Base-by-base conservation (phyloP, 2,329 filamentous ascomycete genomes). In the Colletotrichum sp. region DNA sequence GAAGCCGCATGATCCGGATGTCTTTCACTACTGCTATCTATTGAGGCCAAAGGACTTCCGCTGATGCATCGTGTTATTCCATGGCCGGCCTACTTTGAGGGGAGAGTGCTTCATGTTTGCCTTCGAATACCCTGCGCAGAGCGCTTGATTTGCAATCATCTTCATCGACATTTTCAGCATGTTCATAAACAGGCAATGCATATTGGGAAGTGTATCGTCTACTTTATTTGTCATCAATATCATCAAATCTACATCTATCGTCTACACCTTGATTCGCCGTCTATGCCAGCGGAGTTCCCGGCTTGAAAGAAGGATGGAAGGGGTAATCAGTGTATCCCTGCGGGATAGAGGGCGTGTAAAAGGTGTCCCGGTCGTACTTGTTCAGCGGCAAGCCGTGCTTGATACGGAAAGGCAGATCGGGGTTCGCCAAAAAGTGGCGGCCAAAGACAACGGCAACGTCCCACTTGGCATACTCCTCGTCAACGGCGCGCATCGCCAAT, bases 11-110 rank as follows among this genome's bases (percentile, higher is more conserved):
- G 88, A 90, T 76, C 88, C 88, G 12, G 87, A 89, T 21, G 79
- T 89, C 5, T 89, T 81, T 67, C 80, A 88, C 74, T 86, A 83
- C 79, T 88, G 86, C 68, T 89, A 89, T 78, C 78, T 87, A 7
- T 78, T 90, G 52, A 81, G 82, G 4, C 85, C 86, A 18, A 76
- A 67, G 55, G 36, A 8, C 6, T 71, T 60, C 15, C 24, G 39
- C 7, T 57, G 24, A 39, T 12, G 28, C 8, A 39, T 68, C 5
- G 10, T 2, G 16, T 60, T 21, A 10, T 16, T 2, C 1, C n/a
- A 43, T 7, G n/a, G 30, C 13, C 13, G 32, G 26, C n/a, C 10
- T 34, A 34, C 32, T 7, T 4, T 18, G 48, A 7, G 1, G 10
- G 18, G 13, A 63, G 32, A 32, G 18, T 18, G 24, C 15, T 36